Conservation (phyloP, 306 rosid species). For the Dryas drummondii region DNA sequence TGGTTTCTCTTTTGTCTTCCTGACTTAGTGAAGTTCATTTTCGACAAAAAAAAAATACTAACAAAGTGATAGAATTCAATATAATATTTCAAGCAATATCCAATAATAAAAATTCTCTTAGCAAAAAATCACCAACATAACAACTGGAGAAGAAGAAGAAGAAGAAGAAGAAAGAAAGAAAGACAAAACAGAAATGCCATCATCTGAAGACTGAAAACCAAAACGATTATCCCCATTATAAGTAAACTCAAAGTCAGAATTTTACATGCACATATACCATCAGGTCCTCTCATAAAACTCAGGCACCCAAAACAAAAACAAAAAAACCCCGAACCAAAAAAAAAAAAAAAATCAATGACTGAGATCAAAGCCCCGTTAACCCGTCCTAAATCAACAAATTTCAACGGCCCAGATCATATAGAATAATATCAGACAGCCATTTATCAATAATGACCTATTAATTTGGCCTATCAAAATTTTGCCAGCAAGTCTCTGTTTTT, state of each 20-base stretch:
- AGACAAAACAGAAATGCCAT: neutral
- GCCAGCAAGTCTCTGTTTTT: conserved; percentile 9
- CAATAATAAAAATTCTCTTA: too few species aligned
- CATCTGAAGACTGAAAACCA: neutral
- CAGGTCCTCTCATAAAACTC: conserved; percentile 37
- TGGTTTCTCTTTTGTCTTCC: too few species aligned
- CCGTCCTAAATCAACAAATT: neutral
- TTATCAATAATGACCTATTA: too few species aligned
- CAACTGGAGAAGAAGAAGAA: conserved; percentile 1
- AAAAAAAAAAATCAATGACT: neutral
- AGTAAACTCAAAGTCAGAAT: conserved; percentile 10
- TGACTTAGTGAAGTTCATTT: too few species aligned
- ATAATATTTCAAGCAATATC: too few species aligned
- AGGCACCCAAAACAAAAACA: conserved; percentile 30
- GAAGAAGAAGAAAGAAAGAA: neutral
- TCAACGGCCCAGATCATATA: conserved; percentile 2
- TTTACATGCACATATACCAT: conserved; percentile 20
- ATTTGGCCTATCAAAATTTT: conserved; percentile 21
- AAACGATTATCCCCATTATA: neutral
- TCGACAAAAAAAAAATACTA: too few species aligned
- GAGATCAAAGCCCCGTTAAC: neutral
- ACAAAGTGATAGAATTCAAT: too few species aligned
- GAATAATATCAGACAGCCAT: too few species aligned
- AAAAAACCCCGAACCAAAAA: neutral
- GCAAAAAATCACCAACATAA: neutral